Percentiles rank a stretch among this genome's conserved stretches.
phyloP scores from a whole-genome alignment of 78 protist genomes.

The Dictyostelium brefeldianum region DNA sequence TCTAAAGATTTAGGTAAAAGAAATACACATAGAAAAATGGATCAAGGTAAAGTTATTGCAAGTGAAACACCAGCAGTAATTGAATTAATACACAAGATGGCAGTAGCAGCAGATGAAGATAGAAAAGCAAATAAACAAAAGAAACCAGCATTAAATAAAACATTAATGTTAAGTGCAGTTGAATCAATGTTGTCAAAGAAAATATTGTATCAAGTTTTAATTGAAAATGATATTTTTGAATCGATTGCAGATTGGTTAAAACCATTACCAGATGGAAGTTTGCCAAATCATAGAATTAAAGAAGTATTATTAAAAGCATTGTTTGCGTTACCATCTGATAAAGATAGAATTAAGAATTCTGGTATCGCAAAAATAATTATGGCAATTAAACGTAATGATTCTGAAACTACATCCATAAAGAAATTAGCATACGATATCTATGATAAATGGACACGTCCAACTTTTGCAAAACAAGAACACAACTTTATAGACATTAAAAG shows the following conservation, averaged over 20 bases:
- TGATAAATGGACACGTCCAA: conserved; percentile 41
- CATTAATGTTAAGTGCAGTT: conserved; percentile 7
- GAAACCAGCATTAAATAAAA: conserved; percentile 56
- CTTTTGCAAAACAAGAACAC: not conserved
- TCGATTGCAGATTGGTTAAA: conserved; percentile 33
- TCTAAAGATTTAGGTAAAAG: not conserved
- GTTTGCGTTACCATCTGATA: not conserved
- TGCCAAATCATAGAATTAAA: conserved; percentile 51
- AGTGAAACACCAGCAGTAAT: not conserved
- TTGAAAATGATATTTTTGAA: not conserved
- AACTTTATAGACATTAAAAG: not conserved
- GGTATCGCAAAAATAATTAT: not conserved
- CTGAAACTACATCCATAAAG: conserved; percentile 23
- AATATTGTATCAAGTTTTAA: not conserved
- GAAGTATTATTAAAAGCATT: conserved; percentile 28
- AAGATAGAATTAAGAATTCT: not conserved
- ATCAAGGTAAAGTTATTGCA: no score
- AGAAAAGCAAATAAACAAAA: conserved; percentile 4
- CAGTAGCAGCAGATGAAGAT: conserved; percentile 18
- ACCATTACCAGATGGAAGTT: conserved; percentile 75
- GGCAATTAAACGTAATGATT: not conserved
- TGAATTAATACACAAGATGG: conserved; percentile 14
- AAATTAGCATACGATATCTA: conserved; percentile 49
- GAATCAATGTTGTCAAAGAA: conserved; percentile 8
- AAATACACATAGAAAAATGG: not conserved